phyloP scores from a whole-genome alignment of 371 early-diverging fungal species.

The Lichtheimia ornata region DNA sequence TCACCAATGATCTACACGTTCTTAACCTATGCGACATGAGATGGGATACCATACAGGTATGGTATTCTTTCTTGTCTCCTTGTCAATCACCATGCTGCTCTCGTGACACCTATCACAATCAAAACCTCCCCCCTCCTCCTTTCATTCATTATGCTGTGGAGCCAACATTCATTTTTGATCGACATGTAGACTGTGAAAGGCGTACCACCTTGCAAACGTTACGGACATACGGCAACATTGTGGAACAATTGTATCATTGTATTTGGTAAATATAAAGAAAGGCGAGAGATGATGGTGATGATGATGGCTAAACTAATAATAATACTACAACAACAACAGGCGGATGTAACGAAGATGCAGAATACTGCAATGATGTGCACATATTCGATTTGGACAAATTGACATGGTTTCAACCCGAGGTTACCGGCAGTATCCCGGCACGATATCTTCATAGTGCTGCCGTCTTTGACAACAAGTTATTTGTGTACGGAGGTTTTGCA shows the following conservation, averaged over 20 bases:
- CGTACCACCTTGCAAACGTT: conserved; percentile 57
- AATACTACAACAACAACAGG: conserved; percentile 24
- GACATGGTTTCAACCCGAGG: conserved; percentile 64
- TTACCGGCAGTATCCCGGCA: conserved; percentile 45
- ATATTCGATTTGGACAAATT: conserved; percentile 58
- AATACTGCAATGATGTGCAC: conserved; percentile 67
- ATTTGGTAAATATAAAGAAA: conserved; percentile 43
- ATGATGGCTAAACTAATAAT: no score
- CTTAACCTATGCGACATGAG: conserved; percentile 53
- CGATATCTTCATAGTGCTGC: conserved; percentile 66
- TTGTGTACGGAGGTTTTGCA: conserved; percentile 70
- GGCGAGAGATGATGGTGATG: neutral
- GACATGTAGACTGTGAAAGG: conserved; percentile 43
- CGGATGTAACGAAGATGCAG: conserved; percentile 58
- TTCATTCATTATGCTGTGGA: neutral
- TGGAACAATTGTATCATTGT: conserved; percentile 60
- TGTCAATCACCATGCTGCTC: neutral
- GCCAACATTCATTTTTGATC: conserved; percentile 6
- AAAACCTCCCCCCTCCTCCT: conserved; percentile 6
- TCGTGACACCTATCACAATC: conserved; percentile 9
- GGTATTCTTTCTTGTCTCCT: neutral
- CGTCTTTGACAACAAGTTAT: conserved; percentile 62
- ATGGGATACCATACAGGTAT: conserved; percentile 52
- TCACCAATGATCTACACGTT: conserved; percentile 60
- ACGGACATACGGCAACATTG: conserved; percentile 62